Conservation (phyloP, 2,329 filamentous ascomycete species). For the Mycocentrospora acerina region DNA sequence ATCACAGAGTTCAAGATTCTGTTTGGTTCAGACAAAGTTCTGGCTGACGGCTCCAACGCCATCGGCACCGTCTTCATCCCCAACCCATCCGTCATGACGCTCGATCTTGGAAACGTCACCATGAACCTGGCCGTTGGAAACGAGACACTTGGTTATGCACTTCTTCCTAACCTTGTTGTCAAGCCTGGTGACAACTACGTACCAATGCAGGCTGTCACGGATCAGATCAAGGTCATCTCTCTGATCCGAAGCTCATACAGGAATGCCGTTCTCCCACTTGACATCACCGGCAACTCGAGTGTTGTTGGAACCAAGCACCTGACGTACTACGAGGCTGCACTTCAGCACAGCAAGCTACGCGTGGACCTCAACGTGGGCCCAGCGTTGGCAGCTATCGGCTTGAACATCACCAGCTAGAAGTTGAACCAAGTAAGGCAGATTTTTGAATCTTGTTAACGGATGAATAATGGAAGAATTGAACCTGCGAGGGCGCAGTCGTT, state of each 20-base stretch:
- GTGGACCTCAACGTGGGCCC: slow-evolving; percentile 51
- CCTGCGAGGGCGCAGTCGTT: background rate
- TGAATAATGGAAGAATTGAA: too few relatives aligned
- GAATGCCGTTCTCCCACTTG: slow-evolving; percentile 56
- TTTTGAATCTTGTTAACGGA: too few relatives aligned
- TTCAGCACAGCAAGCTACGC: slow-evolving; percentile 54
- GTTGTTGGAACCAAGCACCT: slow-evolving; percentile 54
- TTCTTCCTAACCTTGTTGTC: slow-evolving; percentile 61
- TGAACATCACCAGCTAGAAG: slow-evolving; percentile 29
- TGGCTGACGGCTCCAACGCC: slow-evolving; percentile 60
- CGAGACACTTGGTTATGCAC: slow-evolving; percentile 56
- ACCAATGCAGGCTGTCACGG: slow-evolving; percentile 56
- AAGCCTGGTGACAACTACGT: slow-evolving; percentile 60
- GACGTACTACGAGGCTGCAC: slow-evolving; percentile 58
- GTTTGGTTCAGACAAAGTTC: slow-evolving; percentile 34
- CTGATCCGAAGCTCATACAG: slow-evolving; percentile 53
- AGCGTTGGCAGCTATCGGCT: slow-evolving; percentile 27
- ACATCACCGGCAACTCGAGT: slow-evolving; percentile 57
- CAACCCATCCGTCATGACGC: slow-evolving; percentile 64
- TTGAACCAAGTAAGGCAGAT: background rate
- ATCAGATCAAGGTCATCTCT: slow-evolving; percentile 53
- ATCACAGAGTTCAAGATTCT: slow-evolving; percentile 56
- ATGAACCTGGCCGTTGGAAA: slow-evolving; percentile 61
- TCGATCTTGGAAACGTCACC: slow-evolving; percentile 67
- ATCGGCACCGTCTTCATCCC: slow-evolving; percentile 60